phyloP scores from a whole-genome alignment of 169 alveolate species.

The Cryptosporidium ubiquitum region DNA sequence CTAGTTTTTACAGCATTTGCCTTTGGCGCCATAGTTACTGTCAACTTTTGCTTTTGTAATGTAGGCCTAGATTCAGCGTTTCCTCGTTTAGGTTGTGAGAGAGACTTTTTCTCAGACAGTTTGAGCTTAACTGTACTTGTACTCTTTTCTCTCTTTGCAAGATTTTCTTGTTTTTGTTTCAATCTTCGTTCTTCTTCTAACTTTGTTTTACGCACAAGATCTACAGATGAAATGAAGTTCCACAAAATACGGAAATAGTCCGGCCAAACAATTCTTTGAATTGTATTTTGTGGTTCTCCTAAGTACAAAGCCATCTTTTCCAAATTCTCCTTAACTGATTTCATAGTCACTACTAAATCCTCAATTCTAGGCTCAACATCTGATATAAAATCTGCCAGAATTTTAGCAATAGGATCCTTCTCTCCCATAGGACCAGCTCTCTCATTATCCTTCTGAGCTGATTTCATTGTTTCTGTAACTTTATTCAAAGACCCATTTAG shows the following conservation, averaged over 20 bases:
- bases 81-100: conserved; percentile 15
- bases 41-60: conserved; percentile 46
- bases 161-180: conserved; percentile 80
- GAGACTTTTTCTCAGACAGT: conserved; percentile 37
- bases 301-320: conserved; percentile 83
- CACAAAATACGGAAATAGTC: conserved; percentile 86
- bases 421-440: conserved; percentile 78
- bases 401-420: conserved; percentile 77
- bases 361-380: conserved; percentile 83
- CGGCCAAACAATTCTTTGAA: conserved; percentile 83
- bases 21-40: conserved; percentile 72
- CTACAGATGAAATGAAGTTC: conserved; percentile 86
- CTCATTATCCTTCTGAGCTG: conserved; percentile 78
- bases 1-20: conserved; percentile 74
- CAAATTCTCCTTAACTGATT: conserved; percentile 79
- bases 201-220: conserved; percentile 82
- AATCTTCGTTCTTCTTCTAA: conserved; percentile 82
- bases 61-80: conserved; percentile 30
- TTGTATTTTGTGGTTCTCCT: conserved; percentile 88
- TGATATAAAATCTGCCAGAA: conserved; percentile 76
- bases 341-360: conserved; percentile 76
- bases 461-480: conserved; percentile 73
- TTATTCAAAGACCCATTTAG: conserved; percentile 58
- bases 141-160: conserved; percentile 78
- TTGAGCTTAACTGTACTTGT: conserved; percentile 30